phyloP scores from a whole-genome alignment of 345 rosid species.

The Pelargonium nanum region DNA sequence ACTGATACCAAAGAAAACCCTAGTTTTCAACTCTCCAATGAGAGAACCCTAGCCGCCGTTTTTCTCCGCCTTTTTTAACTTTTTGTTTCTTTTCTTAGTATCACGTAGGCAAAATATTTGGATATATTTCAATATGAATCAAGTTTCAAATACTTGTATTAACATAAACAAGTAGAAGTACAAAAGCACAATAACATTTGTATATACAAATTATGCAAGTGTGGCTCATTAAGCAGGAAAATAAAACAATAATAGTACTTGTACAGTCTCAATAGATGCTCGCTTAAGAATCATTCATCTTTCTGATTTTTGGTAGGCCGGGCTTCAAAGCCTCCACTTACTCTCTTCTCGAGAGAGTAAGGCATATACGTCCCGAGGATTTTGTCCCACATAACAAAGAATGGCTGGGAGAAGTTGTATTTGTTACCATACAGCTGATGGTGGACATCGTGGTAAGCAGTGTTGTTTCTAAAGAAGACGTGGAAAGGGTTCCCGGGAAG shows the following conservation, averaged over 20 bases:
- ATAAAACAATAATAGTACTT: neutral
- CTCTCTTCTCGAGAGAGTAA: constrained; percentile 58
- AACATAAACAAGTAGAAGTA: constrained; percentile 13
- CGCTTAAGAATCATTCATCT: constrained; percentile 22
- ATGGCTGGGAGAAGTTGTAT: constrained; percentile 75
- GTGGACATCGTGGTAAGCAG: constrained; percentile 81
- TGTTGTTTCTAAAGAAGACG: constrained; percentile 56
- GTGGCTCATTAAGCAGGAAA: constrained; percentile 7
- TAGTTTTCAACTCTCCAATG: too few species aligned
- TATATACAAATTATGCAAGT: constrained; percentile 18
- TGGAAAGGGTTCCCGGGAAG: constrained; percentile 81
- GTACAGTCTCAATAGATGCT: constrained; percentile 9
- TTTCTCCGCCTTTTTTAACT: too few species aligned
- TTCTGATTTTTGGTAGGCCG: constrained; percentile 45
- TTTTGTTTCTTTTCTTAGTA: too few species aligned
- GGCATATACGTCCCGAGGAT: constrained; percentile 88
- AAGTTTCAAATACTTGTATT: constrained; percentile 4
- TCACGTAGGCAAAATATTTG: too few species aligned
- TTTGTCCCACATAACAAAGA: constrained; percentile 72
- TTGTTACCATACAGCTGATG: constrained; percentile 78
- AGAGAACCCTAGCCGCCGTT: too few species aligned
- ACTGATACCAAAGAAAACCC: too few species aligned
- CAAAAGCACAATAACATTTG: constrained; percentile 15
- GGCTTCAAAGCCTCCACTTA: constrained; percentile 68
- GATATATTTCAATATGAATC: too few species aligned